Percentiles rank a stretch among this genome's conserved stretches.
These are phyloP conservation scores for Fusarium musae DNA, from an alignment of 2,329 filamentous ascomycete species.

Conservation along the genomic window DNA sequence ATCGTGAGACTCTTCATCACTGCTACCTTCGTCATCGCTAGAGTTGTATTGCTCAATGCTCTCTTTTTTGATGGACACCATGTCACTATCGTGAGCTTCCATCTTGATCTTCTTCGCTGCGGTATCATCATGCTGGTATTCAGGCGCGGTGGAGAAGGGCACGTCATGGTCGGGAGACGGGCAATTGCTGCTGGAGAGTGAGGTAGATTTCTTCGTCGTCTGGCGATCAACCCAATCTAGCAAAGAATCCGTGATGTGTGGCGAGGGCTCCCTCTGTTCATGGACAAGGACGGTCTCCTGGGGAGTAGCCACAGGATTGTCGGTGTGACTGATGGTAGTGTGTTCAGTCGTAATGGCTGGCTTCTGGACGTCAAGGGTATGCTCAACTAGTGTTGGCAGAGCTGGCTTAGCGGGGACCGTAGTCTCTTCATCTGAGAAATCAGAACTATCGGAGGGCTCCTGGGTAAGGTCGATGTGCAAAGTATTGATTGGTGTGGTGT, in stretches of 20 bases:
- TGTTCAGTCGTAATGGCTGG: background rate
- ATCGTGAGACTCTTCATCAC: background rate
- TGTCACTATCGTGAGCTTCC: slow-evolving; percentile 1
- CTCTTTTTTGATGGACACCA: slow-evolving; percentile 6
- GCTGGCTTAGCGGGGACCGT: background rate
- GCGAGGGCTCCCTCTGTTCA: background rate
- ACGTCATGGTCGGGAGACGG: background rate
- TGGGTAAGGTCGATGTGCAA: slow-evolving; percentile 22
- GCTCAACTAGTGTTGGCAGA: background rate
- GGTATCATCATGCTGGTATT: background rate
- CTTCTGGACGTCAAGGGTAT: background rate
- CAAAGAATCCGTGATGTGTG: background rate
- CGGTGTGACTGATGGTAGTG: background rate
- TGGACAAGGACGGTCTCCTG: background rate
- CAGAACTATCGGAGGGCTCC: slow-evolving; percentile 19
- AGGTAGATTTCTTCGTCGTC: background rate
- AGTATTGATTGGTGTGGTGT: background rate
- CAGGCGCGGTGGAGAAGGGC: slow-evolving; percentile 7
- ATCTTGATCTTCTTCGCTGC: slow-evolving; percentile 1
- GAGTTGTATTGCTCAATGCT: background rate
- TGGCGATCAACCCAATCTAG: background rate
- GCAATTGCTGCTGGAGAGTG: background rate
- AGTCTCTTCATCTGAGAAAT: slow-evolving; percentile 16
- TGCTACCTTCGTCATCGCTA: background rate
- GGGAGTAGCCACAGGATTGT: background rate